A percentile compares a stretch with the other conserved stretches of the same genome.
These are phyloP conservation scores for Aspergillus egyptiacus DNA, from an alignment of 495 filamentous ascomycete genomes.

Conservation along the genomic window DNA sequence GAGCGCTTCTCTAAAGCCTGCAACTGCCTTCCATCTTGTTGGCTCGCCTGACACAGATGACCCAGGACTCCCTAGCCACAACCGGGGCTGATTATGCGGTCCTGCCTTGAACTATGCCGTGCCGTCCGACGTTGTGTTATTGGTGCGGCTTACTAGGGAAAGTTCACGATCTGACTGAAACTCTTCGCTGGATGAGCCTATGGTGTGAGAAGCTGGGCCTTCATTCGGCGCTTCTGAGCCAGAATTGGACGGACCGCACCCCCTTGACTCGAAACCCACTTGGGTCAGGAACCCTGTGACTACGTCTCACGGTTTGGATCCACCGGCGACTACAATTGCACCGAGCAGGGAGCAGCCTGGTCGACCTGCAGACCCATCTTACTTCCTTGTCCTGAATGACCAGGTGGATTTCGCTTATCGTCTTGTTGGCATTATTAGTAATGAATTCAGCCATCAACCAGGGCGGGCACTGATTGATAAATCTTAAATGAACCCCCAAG, in stretches of 20 bases:
- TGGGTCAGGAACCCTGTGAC: constrained; percentile 13
- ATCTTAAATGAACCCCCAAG: constrained; percentile 9
- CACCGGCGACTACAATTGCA: constrained; percentile 9
- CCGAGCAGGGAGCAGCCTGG: constrained; percentile 19
- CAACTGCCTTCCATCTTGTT: constrained; percentile 1
- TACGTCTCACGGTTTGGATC: constrained; percentile 10
- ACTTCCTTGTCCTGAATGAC: background rate
- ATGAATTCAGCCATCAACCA: constrained; percentile 2
- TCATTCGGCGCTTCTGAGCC: constrained; percentile 18
- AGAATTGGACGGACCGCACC: constrained; percentile 5
- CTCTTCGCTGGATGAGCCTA: constrained; percentile 7
- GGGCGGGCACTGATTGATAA: constrained; percentile 6
- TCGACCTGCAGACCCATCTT: constrained; percentile 7
- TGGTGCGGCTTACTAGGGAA: constrained; percentile 15
- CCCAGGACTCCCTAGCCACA: background rate
- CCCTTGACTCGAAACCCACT: constrained; percentile 17
- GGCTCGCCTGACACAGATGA: constrained; percentile 9
- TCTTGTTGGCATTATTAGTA: background rate
- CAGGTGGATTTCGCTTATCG: background rate
- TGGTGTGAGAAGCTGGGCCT: constrained; percentile 12
- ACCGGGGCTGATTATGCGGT: constrained; percentile 15
- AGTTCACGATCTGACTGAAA: constrained; percentile 17
- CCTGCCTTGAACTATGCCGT: constrained; percentile 12
- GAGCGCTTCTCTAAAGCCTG: too few species aligned
- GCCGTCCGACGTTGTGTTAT: constrained; percentile 14